Conservation (phyloP, 1,284 basidiomycete genomes). For the Ustilago curta region DNA sequence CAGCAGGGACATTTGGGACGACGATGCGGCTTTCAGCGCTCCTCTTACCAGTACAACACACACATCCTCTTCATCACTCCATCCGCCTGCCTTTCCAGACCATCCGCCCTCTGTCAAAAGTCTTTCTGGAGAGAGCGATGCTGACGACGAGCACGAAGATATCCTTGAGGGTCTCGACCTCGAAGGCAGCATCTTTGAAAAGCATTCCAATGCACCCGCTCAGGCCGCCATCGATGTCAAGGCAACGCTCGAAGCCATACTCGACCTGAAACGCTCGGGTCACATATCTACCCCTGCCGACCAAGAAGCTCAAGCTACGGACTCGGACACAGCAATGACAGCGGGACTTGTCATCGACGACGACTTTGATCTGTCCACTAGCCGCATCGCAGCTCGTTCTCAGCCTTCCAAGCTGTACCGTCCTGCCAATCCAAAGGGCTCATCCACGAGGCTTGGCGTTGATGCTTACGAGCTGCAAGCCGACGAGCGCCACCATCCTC, state of each 20-base stretch:
- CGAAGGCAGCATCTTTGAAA: constrained; percentile 51
- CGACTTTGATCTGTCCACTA: constrained; percentile 58
- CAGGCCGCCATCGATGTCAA: constrained; percentile 16
- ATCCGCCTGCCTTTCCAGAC: constrained; percentile 16
- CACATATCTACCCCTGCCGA: not conserved
- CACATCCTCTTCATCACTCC: constrained; percentile 26
- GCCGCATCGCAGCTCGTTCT: constrained; percentile 41
- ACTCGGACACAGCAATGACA: constrained; percentile 50
- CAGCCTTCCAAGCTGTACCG: constrained; percentile 14
- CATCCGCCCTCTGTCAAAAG: constrained; percentile 26
- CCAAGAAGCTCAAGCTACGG: constrained; percentile 9
- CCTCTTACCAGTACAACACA: constrained; percentile 16
- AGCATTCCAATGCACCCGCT: not conserved
- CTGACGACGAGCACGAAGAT: constrained; percentile 58
- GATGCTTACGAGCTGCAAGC: not conserved
- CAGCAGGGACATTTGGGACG: constrained; percentile 46
- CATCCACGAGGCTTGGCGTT: constrained; percentile 1
- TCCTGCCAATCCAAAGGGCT: not conserved
- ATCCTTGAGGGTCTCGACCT: constrained; percentile 53
- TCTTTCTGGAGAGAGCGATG: constrained; percentile 48
- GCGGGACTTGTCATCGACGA: constrained; percentile 60
- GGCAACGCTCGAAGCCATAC: constrained; percentile 51
- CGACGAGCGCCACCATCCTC: constrained; percentile 17
- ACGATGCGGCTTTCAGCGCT: constrained; percentile 16
- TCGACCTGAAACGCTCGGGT: constrained; percentile 45